A percentile compares a stretch with the other conserved stretches of the same genome.
These are phyloP conservation scores for Prunella vulgaris DNA, from an alignment of 257 asterid species.

Conservation along the genomic window DNA sequence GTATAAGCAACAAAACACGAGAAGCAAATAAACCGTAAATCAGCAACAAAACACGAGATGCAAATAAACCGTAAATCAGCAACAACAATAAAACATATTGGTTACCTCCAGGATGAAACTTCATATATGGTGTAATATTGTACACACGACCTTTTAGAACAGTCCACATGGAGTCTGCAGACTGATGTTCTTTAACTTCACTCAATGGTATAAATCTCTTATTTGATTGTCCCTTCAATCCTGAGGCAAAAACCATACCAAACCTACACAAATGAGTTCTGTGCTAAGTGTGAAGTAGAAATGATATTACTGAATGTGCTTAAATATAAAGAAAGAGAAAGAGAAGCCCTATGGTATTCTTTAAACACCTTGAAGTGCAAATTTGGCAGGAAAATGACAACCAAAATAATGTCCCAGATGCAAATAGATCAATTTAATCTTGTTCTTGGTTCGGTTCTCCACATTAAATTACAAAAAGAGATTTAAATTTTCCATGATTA, in stretches of 20 bases:
- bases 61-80: not conserved
- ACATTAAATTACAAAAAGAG: not conserved
- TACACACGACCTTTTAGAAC: conserved; percentile 92
- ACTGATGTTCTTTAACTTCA: conserved; percentile 82
- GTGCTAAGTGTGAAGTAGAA: not conserved
- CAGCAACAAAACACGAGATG: not conserved
- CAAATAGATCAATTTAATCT: not conserved
- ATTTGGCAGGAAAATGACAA: not conserved
- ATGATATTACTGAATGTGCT: not conserved
- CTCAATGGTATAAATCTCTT: conserved; percentile 60
- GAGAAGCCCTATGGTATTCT: not conserved
- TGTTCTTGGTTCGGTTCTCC: not conserved
- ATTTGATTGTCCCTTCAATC: conserved; percentile 78
- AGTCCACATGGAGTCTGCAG: conserved; percentile 92
- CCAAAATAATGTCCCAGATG: not conserved
- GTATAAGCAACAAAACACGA: not conserved
- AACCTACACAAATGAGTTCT: not conserved
- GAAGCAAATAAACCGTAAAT: not conserved
- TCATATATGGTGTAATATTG: conserved; percentile 86
- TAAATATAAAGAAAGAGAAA: not conserved
- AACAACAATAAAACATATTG: not conserved
- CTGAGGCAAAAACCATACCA: conserved; percentile 35
- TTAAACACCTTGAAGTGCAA: not conserved
- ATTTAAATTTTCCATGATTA: not conserved
- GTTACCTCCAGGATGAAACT: conserved; percentile 97